Evolutionary conservation across 2,329 filamentous ascomycete species (phyloP), one percentile per base, ranked within the genome.

Genomic region (Decorospora gaudefroyi): DNA sequence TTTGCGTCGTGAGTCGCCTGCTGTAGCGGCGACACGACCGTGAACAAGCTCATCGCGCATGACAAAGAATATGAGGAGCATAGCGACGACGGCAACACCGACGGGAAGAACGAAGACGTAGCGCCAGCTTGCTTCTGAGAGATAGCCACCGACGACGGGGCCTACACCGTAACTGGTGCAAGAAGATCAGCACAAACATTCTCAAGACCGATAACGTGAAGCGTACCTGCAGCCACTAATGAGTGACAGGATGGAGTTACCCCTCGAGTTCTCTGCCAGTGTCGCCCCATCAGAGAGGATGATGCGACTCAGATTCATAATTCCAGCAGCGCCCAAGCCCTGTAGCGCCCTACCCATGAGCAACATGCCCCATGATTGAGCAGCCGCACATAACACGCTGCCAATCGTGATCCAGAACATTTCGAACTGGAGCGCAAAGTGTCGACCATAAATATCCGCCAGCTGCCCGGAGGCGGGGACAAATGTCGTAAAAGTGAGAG

Each of bases 231-330:
- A 59, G 0, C 83, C 83, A 6, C 76, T 76, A 1, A 85, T 73
- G 6, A 87, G 53, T 0, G 81, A 77, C 50, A 88, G 95, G 69
- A n/a, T 83, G 74, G 34, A 80, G 62, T 53, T 79, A 76, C 59
- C 92, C 86, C 61, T 85, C 82, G 45, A 95, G 76, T 50, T 91
- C 81, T 71, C 85, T 85, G 64, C 91, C 88, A 74, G 65, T 1
- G 78, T 78, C 4, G 87, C 83, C 44, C 80, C 80, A 57, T 87
- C 84, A 0, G 84, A 80, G 9, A 88, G 72, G n/a, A 87, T 77
- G 5, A 82, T 79, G 30, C 80, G 78, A 19, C 83, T 79, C 22
- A 81, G 69, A 23, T 84, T 83, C 53, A 79, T 76, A 11, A 87
- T 72, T 0, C 84, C 85, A 0, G 83, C 80, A 21, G 80, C 79